phyloP scores from a whole-genome alignment of 306 rosid genomes.

The Malus sieversii region DNA sequence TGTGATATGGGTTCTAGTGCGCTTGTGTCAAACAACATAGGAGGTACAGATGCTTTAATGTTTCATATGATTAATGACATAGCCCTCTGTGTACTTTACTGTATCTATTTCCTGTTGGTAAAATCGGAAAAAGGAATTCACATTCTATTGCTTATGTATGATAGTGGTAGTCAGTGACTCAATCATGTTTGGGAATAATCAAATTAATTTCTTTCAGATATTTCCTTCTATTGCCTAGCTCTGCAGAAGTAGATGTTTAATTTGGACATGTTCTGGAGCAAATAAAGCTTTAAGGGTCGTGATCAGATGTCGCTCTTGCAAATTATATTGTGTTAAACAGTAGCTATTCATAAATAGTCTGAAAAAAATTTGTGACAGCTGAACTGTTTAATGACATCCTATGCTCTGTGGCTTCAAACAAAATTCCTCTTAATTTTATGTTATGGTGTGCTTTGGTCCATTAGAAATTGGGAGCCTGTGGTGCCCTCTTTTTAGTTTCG shows the following conservation, averaged over 20 bases:
- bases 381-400: neutral
- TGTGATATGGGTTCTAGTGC: slow-evolving; percentile 90
- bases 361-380: neutral
- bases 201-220: neutral
- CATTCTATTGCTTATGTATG: neutral
- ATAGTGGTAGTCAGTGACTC: neutral
- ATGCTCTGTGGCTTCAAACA: neutral
- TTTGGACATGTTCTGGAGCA: neutral
- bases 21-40: slow-evolving; percentile 50
- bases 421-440: neutral
- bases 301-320: neutral
- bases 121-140: neutral
- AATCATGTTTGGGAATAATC: neutral
- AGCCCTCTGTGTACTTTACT: neutral
- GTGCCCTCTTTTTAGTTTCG: neutral
- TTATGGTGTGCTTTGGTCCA: neutral
- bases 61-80: neutral
- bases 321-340: neutral
- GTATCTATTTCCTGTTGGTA: neutral
- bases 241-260: neutral
- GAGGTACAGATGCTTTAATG: slow-evolving; percentile 39
- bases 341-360: neutral
- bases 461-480: neutral
- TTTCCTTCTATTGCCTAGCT: neutral
- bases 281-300: neutral